Evolutionary conservation across 371 early-diverging fungal species (phyloP).

Genomic region (Rhizopus sp.): DNA sequence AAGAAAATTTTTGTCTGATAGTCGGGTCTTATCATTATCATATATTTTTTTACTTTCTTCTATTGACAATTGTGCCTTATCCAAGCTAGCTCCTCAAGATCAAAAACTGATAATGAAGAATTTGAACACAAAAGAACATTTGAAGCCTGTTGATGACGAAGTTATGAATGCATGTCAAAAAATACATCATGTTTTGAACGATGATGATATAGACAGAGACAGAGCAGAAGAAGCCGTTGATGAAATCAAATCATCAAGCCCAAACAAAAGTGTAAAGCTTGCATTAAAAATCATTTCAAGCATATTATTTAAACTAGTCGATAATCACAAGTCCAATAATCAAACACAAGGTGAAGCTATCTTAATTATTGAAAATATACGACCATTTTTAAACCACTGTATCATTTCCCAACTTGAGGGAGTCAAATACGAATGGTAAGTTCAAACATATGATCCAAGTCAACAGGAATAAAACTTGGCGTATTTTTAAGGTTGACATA

Average conservation of each 20-base stretch:
- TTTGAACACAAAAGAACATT: conserved; percentile 5
- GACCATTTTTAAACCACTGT: conserved; percentile 6
- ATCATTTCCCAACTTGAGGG: conserved; percentile 2
- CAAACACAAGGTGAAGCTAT: conserved; percentile 12
- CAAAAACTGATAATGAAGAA: conserved; percentile 4
- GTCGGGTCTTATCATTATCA: conserved; percentile 9
- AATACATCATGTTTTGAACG: background rate
- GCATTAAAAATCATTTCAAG: conserved; percentile 8
- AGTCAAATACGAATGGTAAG: conserved; percentile 13
- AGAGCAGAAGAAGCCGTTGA: conserved; percentile 12
- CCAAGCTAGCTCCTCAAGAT: conserved; percentile 8
- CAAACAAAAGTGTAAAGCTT: conserved; percentile 2
- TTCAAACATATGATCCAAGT: background rate
- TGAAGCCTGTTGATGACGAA: conserved; percentile 8
- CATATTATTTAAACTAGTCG: conserved; percentile 2
- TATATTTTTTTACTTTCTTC: conserved; percentile 10
- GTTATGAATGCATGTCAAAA: conserved; percentile 13
- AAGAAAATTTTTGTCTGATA: conserved; percentile 9
- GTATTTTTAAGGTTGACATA: conserved; percentile 14
- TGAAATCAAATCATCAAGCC: conserved; percentile 4
- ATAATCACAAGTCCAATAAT: conserved; percentile 1
- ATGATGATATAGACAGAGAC: conserved; percentile 2
- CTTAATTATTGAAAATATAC: conserved; percentile 13
- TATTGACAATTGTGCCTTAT: conserved; percentile 7
- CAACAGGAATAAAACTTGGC: background rate